These are phyloP conservation scores for Fusarium heterosporum DNA, from an alignment of 2,329 filamentous ascomycete species.

Conservation along the genomic window DNA sequence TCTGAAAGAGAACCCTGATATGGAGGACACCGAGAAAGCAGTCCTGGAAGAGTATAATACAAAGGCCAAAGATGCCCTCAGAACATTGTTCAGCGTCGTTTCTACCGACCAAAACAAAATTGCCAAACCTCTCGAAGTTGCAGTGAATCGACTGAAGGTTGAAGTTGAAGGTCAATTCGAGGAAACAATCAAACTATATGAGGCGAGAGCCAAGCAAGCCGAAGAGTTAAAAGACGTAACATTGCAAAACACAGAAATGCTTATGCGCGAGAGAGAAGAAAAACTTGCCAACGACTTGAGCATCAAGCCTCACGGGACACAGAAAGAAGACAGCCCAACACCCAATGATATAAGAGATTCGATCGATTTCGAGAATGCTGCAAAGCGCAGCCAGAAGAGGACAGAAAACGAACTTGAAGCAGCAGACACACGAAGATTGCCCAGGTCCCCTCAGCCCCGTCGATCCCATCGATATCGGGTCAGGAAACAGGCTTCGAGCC, in stretches of 20 bases:
- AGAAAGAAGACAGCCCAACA: too few species aligned
- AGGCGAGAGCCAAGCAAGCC: background rate
- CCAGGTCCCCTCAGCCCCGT: background rate
- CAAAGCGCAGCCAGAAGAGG: too few species aligned
- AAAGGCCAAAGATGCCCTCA: slow-evolving; percentile 1
- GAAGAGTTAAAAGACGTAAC: too few species aligned
- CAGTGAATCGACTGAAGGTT: background rate
- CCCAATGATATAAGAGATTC: too few species aligned
- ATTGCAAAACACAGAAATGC: too few species aligned
- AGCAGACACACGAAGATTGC: too few species aligned
- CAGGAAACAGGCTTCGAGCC: too few species aligned
- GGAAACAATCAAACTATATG: background rate
- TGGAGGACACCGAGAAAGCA: background rate
- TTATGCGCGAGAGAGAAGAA: too few species aligned
- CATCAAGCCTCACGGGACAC: too few species aligned
- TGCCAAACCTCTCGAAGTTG: background rate
- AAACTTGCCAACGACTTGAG: too few species aligned
- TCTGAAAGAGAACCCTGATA: background rate
- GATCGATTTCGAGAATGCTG: too few species aligned
- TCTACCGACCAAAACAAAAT: background rate
- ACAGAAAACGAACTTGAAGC: too few species aligned
- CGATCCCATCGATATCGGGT: background rate
- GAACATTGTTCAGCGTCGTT: background rate
- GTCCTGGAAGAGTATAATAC: background rate
- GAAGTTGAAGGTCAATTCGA: background rate